A percentile compares a stretch with the other conserved stretches of the same genome.
Evolutionary conservation across 768 basidiomycete genomes (phyloP).

Genomic region (Hypholoma sublateritium): DNA sequence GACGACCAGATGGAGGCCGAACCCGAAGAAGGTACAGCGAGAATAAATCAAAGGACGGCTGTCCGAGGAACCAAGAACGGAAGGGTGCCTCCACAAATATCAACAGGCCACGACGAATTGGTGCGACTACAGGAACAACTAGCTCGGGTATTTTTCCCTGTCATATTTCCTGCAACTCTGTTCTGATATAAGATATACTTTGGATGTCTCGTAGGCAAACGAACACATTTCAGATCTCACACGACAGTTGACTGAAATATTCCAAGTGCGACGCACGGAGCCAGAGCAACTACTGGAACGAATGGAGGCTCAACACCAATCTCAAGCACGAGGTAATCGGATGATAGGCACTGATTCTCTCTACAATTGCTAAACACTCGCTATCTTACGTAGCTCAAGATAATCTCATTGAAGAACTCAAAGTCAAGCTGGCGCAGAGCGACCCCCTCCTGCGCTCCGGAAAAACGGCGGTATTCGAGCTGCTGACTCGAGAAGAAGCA

Average conservation of each 20-base stretch:
- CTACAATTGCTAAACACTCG: constrained; percentile 24
- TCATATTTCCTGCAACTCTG: no score
- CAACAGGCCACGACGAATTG: constrained; percentile 11
- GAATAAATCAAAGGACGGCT: not conserved
- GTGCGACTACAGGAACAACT: constrained; percentile 23
- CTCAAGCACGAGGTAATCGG: constrained; percentile 46
- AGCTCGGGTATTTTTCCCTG: constrained; percentile 20
- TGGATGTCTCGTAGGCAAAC: constrained; percentile 31
- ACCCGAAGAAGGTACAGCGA: constrained; percentile 19
- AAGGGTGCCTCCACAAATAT: constrained; percentile 3
- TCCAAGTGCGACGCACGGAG: constrained; percentile 61
- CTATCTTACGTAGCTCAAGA: constrained; percentile 51
- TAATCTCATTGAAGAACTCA: constrained; percentile 52
- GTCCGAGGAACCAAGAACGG: constrained; percentile 7
- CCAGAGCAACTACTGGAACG: constrained; percentile 55
- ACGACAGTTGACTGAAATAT: constrained; percentile 58
- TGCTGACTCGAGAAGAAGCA: constrained; percentile 73
- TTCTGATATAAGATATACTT: constrained; percentile 1
- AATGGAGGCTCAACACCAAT: constrained; percentile 50
- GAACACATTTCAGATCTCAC: constrained; percentile 46
- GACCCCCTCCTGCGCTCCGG: constrained; percentile 53
- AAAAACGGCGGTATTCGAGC: constrained; percentile 53
- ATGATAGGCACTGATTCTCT: not conserved
- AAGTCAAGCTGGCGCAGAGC: constrained; percentile 49
- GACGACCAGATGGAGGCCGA: constrained; percentile 11